These are phyloP conservation scores for Nakazawaea wyomingensis DNA, from an alignment of 805 yeast species.

Conservation along the genomic window DNA sequence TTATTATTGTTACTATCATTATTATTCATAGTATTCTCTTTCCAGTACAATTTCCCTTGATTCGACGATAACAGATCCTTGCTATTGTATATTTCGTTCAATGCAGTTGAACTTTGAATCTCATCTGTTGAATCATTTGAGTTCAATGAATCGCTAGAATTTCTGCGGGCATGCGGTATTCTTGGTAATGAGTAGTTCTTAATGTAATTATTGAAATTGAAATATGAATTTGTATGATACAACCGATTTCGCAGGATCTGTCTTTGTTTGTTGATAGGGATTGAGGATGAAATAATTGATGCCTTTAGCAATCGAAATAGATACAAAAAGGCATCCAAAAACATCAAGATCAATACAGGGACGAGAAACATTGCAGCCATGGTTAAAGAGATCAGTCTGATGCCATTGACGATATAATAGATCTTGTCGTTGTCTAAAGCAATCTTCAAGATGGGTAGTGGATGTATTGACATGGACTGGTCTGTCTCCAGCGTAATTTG, in stretches of 20 bases:
- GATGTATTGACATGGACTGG: too few species aligned
- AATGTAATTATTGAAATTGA: conserved; percentile 10
- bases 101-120: neutral
- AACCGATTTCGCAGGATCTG: neutral
- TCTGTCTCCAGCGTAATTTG: too few species aligned
- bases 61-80: neutral
- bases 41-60: neutral
- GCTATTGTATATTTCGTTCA: neutral
- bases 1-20: neutral
- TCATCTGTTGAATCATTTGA: conserved; percentile 6
- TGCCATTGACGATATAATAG: too few species aligned
- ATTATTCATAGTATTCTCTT: neutral
- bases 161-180: neutral
- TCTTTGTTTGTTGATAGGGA: neutral
- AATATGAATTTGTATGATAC: conserved; percentile 7
- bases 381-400: too few species aligned
- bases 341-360: too few species aligned
- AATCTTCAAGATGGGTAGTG: too few species aligned
- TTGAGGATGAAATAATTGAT: neutral
- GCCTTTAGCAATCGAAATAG: too few species aligned
- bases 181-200: neutral
- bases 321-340: too few species aligned
- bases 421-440: too few species aligned
- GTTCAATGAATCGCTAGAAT: conserved; percentile 9
- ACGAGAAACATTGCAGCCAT: too few species aligned